Evolutionary conservation across 257 asterid species (phyloP), one percentile per base, ranked within the genome.

Genomic region (Salvia splendens): DNA sequence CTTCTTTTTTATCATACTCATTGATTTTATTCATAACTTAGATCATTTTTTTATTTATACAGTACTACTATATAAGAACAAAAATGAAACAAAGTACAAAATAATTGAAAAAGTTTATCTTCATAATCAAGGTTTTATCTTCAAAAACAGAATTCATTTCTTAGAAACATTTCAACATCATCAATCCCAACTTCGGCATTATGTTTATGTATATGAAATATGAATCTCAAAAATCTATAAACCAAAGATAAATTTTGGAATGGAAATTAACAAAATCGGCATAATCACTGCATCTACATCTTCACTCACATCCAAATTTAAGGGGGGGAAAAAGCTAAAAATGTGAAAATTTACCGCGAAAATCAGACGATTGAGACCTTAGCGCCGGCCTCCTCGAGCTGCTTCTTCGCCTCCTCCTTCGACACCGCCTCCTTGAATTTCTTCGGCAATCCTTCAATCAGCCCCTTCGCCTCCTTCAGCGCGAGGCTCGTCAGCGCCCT

Each of bases 391-490:
- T 41, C 91, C 73, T 89, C 96, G 0, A 89, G 96, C 84, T 87
- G 93, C 74, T 89, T 89, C 79, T 87, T 89, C 3, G 96, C 96
- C 53, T 89, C 96, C 1, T 89, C 95, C 67, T 85, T 85, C 6
- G 90, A 75, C 70, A 83, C 79, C 0, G 86, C 96, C 69, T 83
- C 96, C 82, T 85, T 89, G 66, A 86, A 85, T 71, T 89, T 87
- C 89, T 89, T 89, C 63, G 96, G 96, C 80, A 89, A 64, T 6
- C 95, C 96, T 64, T 89, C 96, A 57, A 89, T 89, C 82, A 87
- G 75, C 3, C 87, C 95, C 78, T 89, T 89, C 3, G 96, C 96
- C 64, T 89, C 95, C 77, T 89, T 89, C 84, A 89, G 64, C 0
- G 95, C 87, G 64, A 89, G 57, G 74, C 14, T 89, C 12, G 93